Conservation (phyloP, 257 asterid species). For the Nicotiana sylvestris region DNA sequence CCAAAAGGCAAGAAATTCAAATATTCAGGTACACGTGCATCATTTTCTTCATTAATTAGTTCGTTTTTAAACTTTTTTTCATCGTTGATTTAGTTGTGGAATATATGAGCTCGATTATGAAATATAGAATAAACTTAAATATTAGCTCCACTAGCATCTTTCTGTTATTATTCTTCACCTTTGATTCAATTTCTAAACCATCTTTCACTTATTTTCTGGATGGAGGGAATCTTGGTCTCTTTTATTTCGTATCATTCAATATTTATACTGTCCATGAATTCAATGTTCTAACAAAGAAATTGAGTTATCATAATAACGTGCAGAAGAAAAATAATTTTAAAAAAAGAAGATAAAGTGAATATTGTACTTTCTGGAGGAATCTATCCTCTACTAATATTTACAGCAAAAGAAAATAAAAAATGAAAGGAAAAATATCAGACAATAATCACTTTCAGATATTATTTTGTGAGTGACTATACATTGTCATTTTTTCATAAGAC, state of each 20-base stretch:
- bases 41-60: not conserved
- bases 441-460: no score
- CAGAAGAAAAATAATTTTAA: not conserved
- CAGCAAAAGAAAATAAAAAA: not conserved
- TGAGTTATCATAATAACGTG: not conserved
- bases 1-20: not conserved
- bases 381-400: not conserved
- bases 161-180: not conserved
- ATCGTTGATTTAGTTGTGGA: not conserved
- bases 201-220: not conserved
- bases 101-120: not conserved
- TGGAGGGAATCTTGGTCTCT: not conserved
- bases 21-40: not conserved
- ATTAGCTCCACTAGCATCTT: not conserved
- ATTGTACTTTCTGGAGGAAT: not conserved
- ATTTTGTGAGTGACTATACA: no score
- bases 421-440: not conserved
- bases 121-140: not conserved
- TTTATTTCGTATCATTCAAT: not conserved
- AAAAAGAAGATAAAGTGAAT: no score
- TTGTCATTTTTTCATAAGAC: no score
- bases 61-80: not conserved
- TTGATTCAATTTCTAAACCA: not conserved
- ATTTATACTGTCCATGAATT: not conserved
- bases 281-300: not conserved